Evolutionary conservation across 805 yeast species (phyloP), one percentile per base, ranked within the genome.

Genomic region (Cyberlindnera misumaiensis): DNA sequence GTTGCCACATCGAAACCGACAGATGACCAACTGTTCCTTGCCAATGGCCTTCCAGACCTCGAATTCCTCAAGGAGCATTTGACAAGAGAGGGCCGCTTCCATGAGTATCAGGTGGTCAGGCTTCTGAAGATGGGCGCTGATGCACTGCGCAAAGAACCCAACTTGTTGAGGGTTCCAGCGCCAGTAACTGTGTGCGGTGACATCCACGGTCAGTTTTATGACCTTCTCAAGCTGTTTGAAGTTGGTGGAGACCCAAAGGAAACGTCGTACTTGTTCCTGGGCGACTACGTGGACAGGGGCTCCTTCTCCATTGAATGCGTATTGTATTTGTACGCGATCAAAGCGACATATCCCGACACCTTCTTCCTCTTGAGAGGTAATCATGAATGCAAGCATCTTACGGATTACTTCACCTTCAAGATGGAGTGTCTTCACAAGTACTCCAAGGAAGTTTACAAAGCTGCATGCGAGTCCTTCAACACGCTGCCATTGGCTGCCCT

Each of bases 151-250:
- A 56, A 62, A 28, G 97, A 90, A 54, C 94, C 96, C 5, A 90
- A 84, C 51, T 56, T 90, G 49, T 64, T 90, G 36, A 70, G 71
- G 14, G 83, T 93, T 2, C 89, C 88, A 3, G 94, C 96, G 0
- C 98, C 97, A 1, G 85, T 90, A 3, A 89, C 96, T 0, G 88
- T 90, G 3, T 88, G 97, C 64, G 98, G 98, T 40, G 97, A 90
- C 62, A 73, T 89, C n/a, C 97, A 90, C 61, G 98, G 98, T 13
- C 97, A 90, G 60, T 87, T 75, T 59, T 89, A 74, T 59, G 98
- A 90, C 60, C 68, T 90, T 49, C 70, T 89, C 75, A 88, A 89
- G 60, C 65, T 90, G 32, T 85, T 90, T 55, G 97, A 90, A 57
- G 90, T 88, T 13, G 95, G 96, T 29, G 97, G 97, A 2, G 80